Conservation (phyloP, 192 early-diverging fungal species). For the Thoreauomyces humboldtii region DNA sequence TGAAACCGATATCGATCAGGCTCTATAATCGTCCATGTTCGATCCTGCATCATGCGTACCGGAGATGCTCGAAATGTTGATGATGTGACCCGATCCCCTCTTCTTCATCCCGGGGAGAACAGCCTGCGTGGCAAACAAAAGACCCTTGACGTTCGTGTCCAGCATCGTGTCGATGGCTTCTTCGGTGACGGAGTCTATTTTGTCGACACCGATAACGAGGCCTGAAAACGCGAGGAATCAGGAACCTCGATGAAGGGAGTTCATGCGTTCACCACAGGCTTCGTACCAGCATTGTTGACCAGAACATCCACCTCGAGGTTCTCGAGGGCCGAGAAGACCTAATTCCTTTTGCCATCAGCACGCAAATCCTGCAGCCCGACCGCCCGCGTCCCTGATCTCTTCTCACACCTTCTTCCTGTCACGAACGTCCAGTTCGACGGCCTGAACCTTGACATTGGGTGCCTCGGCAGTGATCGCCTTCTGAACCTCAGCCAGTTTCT, state of each 20-base stretch:
- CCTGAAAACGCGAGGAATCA: too few species aligned
- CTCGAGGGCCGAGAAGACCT: slow-evolving; percentile 29
- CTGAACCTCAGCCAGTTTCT: slow-evolving; percentile 61
- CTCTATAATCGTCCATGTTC: too few species aligned
- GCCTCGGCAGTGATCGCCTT: slow-evolving; percentile 42
- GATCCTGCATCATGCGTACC: too few species aligned
- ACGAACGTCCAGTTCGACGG: slow-evolving; percentile 72
- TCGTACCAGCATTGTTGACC: slow-evolving; percentile 93
- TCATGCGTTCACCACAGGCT: too few species aligned
- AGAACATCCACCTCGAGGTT: slow-evolving; percentile 71
- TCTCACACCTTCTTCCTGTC: slow-evolving; percentile 40
- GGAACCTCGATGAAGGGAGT: too few species aligned
- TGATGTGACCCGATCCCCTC: slow-evolving; percentile 69
- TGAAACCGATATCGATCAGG: too few species aligned
- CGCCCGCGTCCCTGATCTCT: too few species aligned
- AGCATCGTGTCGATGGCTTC: slow-evolving; percentile 75
- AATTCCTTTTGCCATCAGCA: too few species aligned
- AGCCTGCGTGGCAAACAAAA: slow-evolving; percentile 77
- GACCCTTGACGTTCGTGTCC: slow-evolving; percentile 88
- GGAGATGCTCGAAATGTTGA: slow-evolving; percentile 81
- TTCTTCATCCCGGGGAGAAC: slow-evolving; percentile 76
- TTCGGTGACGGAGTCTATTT: slow-evolving; percentile 56
- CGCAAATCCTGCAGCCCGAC: too few species aligned
- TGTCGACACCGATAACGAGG: slow-evolving; percentile 70
- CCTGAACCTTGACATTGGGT: slow-evolving; percentile 55